phyloP scores from a whole-genome alignment of 768 basidiomycete species.

The Kwoniella botswanensis region DNA sequence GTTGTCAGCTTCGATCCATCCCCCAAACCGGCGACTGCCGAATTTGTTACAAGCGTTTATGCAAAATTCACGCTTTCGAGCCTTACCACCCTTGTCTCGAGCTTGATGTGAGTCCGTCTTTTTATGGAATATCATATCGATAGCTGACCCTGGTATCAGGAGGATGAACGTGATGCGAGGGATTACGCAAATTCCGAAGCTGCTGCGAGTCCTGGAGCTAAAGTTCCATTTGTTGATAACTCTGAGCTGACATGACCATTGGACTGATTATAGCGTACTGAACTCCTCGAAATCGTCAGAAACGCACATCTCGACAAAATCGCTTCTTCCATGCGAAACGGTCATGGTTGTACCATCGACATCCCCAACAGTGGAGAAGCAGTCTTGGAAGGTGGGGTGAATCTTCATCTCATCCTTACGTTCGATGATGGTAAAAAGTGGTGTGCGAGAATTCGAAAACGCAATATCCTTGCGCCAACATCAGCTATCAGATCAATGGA shows the following conservation, averaged over 20 bases:
- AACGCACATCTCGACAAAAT: background rate
- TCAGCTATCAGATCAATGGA: background rate
- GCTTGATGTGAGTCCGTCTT: conserved; percentile 1
- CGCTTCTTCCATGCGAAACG: conserved; percentile 5
- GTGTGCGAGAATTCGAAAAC: conserved; percentile 12
- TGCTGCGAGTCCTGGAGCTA: background rate
- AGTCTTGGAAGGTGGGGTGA: conserved; percentile 17
- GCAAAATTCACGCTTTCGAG: background rate
- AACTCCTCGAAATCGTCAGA: background rate
- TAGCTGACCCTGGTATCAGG: background rate
- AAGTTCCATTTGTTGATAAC: too few relatives aligned
- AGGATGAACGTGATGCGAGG: background rate
- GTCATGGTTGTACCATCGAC: background rate
- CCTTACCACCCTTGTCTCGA: background rate
- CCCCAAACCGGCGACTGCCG: background rate
- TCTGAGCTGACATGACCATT: background rate
- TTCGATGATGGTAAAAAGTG: conserved; percentile 31
- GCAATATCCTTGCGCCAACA: background rate
- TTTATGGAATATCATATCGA: background rate
- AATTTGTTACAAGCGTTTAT: conserved; percentile 7
- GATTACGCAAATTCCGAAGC: background rate
- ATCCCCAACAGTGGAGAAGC: conserved; percentile 1
- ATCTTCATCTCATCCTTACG: conserved; percentile 8
- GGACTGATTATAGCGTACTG: background rate
- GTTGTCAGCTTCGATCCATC: background rate